Conservation (phyloP, 2,329 filamentous ascomycete species). For the Cladosporium sp. region DNA sequence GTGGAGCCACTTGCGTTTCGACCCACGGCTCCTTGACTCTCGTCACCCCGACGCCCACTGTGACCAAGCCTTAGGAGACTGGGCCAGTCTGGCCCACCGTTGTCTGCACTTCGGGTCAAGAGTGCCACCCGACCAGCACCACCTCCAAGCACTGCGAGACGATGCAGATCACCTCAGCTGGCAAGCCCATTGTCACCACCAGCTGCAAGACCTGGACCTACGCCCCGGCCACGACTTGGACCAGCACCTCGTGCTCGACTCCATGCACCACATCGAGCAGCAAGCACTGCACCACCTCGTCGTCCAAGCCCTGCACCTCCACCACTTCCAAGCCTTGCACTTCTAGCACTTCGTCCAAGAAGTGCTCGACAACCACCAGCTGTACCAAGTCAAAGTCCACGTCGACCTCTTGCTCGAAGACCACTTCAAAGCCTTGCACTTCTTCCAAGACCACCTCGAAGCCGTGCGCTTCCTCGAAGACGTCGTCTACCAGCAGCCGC, state of each 20-base stretch:
- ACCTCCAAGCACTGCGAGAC: constrained; percentile 6
- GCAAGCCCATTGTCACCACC: constrained; percentile 2
- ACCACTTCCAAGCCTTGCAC: neutral
- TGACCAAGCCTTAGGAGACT: neutral
- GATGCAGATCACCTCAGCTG: neutral
- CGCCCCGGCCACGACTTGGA: neutral
- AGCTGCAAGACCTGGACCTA: constrained; percentile 11
- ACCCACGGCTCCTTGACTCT: constrained; percentile 16
- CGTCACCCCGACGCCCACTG: neutral
- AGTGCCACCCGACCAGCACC: neutral
- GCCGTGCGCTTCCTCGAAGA: constrained; percentile 1
- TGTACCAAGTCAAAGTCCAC: neutral
- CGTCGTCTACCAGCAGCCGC: neutral
- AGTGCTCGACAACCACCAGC: neutral
- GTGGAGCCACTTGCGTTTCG: constrained; percentile 11
- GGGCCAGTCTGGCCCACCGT: neutral
- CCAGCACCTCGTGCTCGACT: neutral
- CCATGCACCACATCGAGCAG: neutral
- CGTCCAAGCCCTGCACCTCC: constrained; percentile 1
- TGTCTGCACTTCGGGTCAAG: neutral
- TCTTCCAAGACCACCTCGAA: neutral
- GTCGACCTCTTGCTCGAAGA: constrained; percentile 2
- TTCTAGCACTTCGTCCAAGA: neutral
- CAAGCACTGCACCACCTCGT: neutral
- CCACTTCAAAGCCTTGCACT: neutral